phyloP scores from a whole-genome alignment of 179 eudicot species.

The Silene coronaria region DNA sequence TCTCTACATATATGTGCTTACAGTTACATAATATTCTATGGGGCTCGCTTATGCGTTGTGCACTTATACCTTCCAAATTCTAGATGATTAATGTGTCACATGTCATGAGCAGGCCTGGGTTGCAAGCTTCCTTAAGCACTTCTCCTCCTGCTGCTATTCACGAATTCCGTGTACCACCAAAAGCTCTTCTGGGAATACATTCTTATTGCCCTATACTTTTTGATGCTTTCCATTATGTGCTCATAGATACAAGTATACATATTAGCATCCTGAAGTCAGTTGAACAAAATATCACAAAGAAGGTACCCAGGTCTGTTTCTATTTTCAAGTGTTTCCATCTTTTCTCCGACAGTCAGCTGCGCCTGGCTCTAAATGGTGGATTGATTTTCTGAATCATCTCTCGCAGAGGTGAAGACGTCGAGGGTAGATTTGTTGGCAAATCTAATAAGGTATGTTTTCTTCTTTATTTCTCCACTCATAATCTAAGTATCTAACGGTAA shows the following conservation, averaged over 20 bases:
- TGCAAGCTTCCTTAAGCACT: slow-evolving; percentile 54
- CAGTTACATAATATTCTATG: background rate
- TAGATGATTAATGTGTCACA: slow-evolving; percentile 4
- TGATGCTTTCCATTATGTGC: slow-evolving; percentile 92
- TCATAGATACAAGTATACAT: slow-evolving; percentile 74
- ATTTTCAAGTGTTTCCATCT: slow-evolving; percentile 22
- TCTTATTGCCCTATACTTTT: slow-evolving; percentile 94
- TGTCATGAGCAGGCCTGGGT: slow-evolving; percentile 52
- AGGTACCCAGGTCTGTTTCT: slow-evolving; percentile 82
- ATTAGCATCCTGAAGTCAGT: slow-evolving; percentile 61
- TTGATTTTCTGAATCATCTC: slow-evolving; percentile 36
- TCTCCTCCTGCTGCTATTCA: slow-evolving; percentile 74
- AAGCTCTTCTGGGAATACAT: slow-evolving; percentile 91
- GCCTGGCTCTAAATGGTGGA: background rate
- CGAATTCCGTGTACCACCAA: slow-evolving; percentile 95
- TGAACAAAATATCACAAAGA: slow-evolving; percentile 37
- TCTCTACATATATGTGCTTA: background rate
- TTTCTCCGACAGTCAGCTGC: slow-evolving; percentile 8
- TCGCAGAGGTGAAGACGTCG: slow-evolving; percentile 29
- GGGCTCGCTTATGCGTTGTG: background rate
- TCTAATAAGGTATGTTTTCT: slow-evolving; percentile 52
- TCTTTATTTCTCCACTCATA: background rate
- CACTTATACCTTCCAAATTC: background rate
- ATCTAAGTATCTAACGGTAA: background rate
- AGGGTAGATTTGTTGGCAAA: slow-evolving; percentile 30